These are phyloP conservation scores for Candida chauliodis DNA, from an alignment of 805 yeast species.

Conservation along the genomic window DNA sequence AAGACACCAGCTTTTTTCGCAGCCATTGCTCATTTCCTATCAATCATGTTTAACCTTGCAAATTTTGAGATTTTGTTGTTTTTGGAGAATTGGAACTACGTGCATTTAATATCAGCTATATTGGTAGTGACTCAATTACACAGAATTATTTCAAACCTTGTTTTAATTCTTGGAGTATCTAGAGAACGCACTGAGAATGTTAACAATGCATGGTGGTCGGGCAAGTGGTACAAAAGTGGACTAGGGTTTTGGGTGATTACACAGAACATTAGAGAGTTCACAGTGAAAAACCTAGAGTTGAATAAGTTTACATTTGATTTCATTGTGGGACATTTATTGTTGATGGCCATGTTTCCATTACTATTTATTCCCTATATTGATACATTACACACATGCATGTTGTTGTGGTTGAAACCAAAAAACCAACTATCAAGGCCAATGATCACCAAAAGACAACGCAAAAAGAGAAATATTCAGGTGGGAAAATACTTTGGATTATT, in stretches of 20 bases:
- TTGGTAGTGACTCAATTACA: conserved; percentile 37
- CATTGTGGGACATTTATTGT: conserved; percentile 39
- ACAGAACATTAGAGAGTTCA: conserved; percentile 45
- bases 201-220: conserved; percentile 54
- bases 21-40: conserved; percentile 33
- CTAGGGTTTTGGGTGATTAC: conserved; percentile 35
- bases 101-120: conserved; percentile 36
- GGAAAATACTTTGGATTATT: conserved; percentile 46
- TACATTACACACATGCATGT: conserved; percentile 45
- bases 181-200: conserved; percentile 40
- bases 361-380: conserved; percentile 46
- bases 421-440: conserved; percentile 35
- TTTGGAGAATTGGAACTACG: conserved; percentile 41
- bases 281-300: conserved; percentile 45
- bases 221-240: conserved; percentile 42
- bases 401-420: conserved; percentile 47
- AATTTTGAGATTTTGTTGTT: conserved; percentile 34
- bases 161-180: conserved; percentile 32
- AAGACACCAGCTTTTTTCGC: conserved; percentile 37
- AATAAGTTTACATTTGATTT: conserved; percentile 48
- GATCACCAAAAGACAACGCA: conserved; percentile 34
- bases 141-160: conserved; percentile 23
- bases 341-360: conserved; percentile 37
- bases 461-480: conserved; percentile 24
- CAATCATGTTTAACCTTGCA: conserved; percentile 30